phyloP scores from a whole-genome alignment of 1,139 yeast species.

The Blastobotrys indianensis region DNA sequence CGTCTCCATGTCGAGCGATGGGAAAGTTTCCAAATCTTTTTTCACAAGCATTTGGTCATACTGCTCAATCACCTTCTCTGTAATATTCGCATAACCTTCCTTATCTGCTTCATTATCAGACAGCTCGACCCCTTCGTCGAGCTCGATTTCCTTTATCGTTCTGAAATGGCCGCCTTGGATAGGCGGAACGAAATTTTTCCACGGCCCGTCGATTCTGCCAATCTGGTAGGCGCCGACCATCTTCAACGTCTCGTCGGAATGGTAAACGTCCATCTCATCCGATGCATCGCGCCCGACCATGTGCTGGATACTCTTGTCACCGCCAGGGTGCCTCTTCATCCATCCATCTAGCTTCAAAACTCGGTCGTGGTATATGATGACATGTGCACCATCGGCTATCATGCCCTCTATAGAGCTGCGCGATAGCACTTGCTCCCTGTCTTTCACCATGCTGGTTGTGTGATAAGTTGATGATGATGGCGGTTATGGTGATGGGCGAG shows the following conservation, averaged over 20 bases:
- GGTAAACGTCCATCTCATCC: slow-evolving; percentile 82
- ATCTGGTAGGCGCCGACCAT: slow-evolving; percentile 52
- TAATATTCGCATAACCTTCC: slow-evolving; percentile 30
- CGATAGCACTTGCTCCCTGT: slow-evolving; percentile 14
- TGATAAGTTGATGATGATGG: not conserved
- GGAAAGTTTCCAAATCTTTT: slow-evolving; percentile 50
- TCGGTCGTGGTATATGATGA: slow-evolving; percentile 56
- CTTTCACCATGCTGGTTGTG: not conserved
- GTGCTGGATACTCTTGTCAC: slow-evolving; percentile 76
- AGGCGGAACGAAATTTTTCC: slow-evolving; percentile 80
- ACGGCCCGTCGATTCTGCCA: slow-evolving; percentile 55
- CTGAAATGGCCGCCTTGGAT: slow-evolving; percentile 72
- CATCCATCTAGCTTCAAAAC: slow-evolving; percentile 66
- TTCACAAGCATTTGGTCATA: slow-evolving; percentile 54
- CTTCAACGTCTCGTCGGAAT: slow-evolving; percentile 50
- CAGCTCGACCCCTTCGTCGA: slow-evolving; percentile 22
- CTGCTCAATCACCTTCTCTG: slow-evolving; percentile 47
- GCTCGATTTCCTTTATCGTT: slow-evolving; percentile 22
- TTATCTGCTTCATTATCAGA: slow-evolving; percentile 23
- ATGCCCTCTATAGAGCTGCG: slow-evolving; percentile 41
- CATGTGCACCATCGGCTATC: slow-evolving; percentile 61
- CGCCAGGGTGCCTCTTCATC: slow-evolving; percentile 80
- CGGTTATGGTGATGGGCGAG: too few relatives aligned
- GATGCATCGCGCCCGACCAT: slow-evolving; percentile 88
- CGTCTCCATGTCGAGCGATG: slow-evolving; percentile 61